phyloP scores from a whole-genome alignment of 306 rosid genomes.

The Alnus rubra region DNA sequence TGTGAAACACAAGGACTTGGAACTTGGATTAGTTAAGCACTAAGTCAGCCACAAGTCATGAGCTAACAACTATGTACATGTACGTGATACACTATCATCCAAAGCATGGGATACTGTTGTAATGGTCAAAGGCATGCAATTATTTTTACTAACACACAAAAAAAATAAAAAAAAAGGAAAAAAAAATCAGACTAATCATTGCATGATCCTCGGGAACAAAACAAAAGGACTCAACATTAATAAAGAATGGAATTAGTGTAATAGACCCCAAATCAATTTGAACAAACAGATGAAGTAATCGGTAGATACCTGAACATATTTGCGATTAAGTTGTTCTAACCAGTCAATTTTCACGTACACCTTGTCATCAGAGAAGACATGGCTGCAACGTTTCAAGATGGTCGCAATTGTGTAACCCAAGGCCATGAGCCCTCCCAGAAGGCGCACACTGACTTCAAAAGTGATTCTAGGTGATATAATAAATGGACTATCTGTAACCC shows the following conservation, averaged over 20 bases:
- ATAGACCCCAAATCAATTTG: neutral
- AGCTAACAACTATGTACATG: neutral
- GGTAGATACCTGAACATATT: slow-evolving; percentile 77
- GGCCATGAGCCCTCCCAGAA: slow-evolving; percentile 99
- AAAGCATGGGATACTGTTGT: neutral
- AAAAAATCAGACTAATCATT: slow-evolving; percentile 7
- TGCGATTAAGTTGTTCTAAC: slow-evolving; percentile 94
- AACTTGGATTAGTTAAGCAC: neutral
- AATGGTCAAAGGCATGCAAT: neutral
- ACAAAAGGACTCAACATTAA: neutral
- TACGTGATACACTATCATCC: neutral
- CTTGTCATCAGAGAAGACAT: slow-evolving; percentile 70
- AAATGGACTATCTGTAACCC: slow-evolving; percentile 97
- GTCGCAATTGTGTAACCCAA: slow-evolving; percentile 94
- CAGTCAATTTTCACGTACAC: slow-evolving; percentile 86
- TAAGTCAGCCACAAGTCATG: neutral
- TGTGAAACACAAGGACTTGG: neutral
- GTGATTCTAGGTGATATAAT: slow-evolving; percentile 97
- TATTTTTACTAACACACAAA: neutral
- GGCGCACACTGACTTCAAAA: slow-evolving; percentile 97
- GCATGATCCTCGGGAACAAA: slow-evolving; percentile 9
- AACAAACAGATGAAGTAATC: slow-evolving; percentile 7
- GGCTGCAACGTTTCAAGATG: slow-evolving; percentile 95
- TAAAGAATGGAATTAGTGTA: neutral
- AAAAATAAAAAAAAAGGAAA: neutral